These are phyloP conservation scores for Ophiostoma novo-ulmi DNA, from an alignment of 2,329 filamentous ascomycete genomes.

Conservation along the genomic window DNA sequence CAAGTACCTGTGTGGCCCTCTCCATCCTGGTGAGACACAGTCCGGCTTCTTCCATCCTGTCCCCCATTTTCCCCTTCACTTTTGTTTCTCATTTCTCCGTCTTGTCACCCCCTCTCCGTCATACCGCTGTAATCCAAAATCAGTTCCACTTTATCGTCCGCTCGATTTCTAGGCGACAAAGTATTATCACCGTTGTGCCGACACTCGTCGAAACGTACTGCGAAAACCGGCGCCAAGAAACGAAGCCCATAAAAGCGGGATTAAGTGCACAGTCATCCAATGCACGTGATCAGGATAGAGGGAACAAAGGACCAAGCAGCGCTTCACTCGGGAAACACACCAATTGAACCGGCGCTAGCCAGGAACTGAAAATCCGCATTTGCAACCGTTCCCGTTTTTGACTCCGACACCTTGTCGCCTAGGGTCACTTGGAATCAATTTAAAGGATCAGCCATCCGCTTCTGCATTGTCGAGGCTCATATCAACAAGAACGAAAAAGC, in stretches of 20 bases:
- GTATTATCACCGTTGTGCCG: not conserved
- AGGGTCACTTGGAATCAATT: not conserved
- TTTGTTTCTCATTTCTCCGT: not conserved
- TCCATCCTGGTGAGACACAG: not conserved
- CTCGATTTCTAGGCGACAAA: not conserved
- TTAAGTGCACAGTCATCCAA: not conserved
- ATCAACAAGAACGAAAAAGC: not conserved
- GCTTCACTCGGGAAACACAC: not conserved
- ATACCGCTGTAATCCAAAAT: not conserved
- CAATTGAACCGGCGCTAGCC: slow-evolving; percentile 11
- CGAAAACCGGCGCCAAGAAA: slow-evolving; percentile 1
- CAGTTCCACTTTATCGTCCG: not conserved
- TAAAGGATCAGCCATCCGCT: not conserved
- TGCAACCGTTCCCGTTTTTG: not conserved
- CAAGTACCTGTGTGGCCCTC: not conserved
- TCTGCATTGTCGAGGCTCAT: not conserved
- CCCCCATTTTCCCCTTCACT: not conserved
- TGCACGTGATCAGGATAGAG: not conserved
- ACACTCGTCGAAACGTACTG: not conserved
- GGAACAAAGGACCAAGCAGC: not conserved
- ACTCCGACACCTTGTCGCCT: slow-evolving; percentile 7
- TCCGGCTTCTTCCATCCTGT: slow-evolving; percentile 4
- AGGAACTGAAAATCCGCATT: slow-evolving; percentile 15
- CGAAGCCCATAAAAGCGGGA: not conserved
- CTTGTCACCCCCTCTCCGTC: not conserved